Evolutionary conservation across 768 basidiomycete genomes (phyloP), one percentile per base, ranked within the genome.

Genomic region (Coprinellus aureogranulatus): DNA sequence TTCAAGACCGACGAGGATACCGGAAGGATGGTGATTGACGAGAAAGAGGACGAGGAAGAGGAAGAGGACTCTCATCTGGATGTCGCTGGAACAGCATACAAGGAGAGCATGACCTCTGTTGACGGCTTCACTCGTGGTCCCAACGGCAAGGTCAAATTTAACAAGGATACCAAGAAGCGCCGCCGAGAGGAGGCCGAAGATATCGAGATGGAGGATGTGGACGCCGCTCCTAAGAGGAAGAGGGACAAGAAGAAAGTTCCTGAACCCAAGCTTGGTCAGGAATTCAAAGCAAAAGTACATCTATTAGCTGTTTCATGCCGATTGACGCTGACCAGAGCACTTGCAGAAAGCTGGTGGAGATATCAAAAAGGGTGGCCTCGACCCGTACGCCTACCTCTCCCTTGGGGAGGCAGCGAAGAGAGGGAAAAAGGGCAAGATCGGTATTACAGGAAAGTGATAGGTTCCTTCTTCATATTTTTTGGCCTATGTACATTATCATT

Each of bases 151-250:
- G 73, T 98, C 68, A 95, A 93, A 71, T 98, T 98, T 75, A 92
- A 97, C 77, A 98, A 97, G 70, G 89, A 96, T 66, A 98, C 94
- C 37, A 98, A 95, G 73, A 94, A 96, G 71, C 86, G 94, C 57
- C 75, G 94, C 59, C 81, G 89, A 50, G 86, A 86, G 52, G 80
- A 79, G 58, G 84, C 84, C 18, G 84, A 80, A 51, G 87, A 90
- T 59, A 77, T 91, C 52, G 89, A 92, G 60, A 88, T 93, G 83
- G 90, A 77, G 25, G 91, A 93, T 59, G 81, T 70, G 0, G 84
- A 89, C 57, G 76, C 77, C 44, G 64, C 64, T n/a, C 65, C 64
- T 40, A 75, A 72, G 60, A 59, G 77, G 71, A 81, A 82, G 75
- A 78, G 82, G 80, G 70, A 79, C 72, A 78, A 83, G 75, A 71